phyloP scores from a whole-genome alignment of 2,329 filamentous ascomycete genomes.

The Aspergillus ochraceus region DNA sequence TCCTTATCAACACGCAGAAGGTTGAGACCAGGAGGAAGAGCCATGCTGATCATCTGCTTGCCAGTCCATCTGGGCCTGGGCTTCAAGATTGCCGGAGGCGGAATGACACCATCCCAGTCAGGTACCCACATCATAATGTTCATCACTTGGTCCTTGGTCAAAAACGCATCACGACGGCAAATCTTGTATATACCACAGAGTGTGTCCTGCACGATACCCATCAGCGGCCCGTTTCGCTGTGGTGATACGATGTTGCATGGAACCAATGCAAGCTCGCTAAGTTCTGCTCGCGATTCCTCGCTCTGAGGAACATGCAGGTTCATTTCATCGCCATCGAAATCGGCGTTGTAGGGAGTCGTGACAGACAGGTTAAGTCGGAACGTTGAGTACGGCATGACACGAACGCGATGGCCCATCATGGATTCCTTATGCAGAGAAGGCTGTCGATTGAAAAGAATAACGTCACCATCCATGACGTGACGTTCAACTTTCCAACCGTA shows the following conservation, averaged over 20 bases:
- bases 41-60: slow-evolving; percentile 95
- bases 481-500: slow-evolving; percentile 99
- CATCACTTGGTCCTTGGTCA: slow-evolving; percentile 90
- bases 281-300: slow-evolving; percentile 92
- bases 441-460: slow-evolving; percentile 99
- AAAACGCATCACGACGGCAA: slow-evolving; percentile 85
- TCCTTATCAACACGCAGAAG: slow-evolving; percentile 66
- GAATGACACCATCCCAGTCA: slow-evolving; percentile 94
- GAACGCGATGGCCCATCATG: slow-evolving; percentile 99
- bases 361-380: slow-evolving; percentile 97
- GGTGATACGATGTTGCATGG: slow-evolving; percentile 97
- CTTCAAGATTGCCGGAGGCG: slow-evolving; percentile 89
- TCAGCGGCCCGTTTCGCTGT: slow-evolving; percentile 92
- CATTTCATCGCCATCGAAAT: slow-evolving; percentile 99
- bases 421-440: slow-evolving; percentile 99
- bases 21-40: slow-evolving; percentile 84
- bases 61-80: slow-evolving; percentile 93
- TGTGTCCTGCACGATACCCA: slow-evolving; percentile 99
- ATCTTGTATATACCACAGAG: slow-evolving; percentile 97
- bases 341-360: slow-evolving; percentile 97
- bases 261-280: slow-evolving; percentile 95
- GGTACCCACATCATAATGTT: slow-evolving; percentile 97
- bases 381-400: slow-evolving; percentile 98
- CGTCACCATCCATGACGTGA: slow-evolving; percentile 93
- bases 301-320: slow-evolving; percentile 98